Evolutionary conservation across 768 basidiomycete species (phyloP), one percentile per base, ranked within the genome.

Genomic region (Psilocybe azurescens): DNA sequence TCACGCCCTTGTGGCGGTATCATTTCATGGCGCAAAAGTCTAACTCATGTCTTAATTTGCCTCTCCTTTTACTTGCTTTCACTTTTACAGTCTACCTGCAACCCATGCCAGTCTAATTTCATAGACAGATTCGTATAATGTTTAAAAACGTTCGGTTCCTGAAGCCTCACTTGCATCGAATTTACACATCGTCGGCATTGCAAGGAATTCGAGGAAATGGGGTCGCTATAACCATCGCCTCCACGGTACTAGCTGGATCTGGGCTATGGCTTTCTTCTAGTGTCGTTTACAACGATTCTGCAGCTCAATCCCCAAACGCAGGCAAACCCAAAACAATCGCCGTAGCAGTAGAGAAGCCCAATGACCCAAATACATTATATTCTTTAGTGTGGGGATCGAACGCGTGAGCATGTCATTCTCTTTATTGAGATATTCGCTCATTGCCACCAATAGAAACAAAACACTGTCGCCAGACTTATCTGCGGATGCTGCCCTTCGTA

Each of bases 301-400:
- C 60, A 3, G 32, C 39, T 18, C 50, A 33, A 20, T 63, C 50
- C 36, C 56, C 38, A 33, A 36, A 46, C n/a, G 52, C 41, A 18
- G 62, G 62, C 18, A 61, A 62, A 39, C 59, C 67, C 9, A 62
- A 59, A 24, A 52, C 56, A n/a, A 59, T 56, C 24, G 24, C 11
- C 33, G n/a, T 54, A 16, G 32, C 65, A 57, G 41, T 63, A 48
- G 61, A 59, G 20, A 67, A 58, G 56, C 61, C 68, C 28, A 58
- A 62, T 50, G 72, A 75, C 53, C 65, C 71, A 13, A 70, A 75
- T 20, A 70, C 69, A 32, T 70, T 91, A 52, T 74, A 75, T 56
- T 78, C 84, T 2, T 70, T 90, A 9, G 85, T 86, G 0, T 93
- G 91, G 90, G 91, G 91, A 41, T 90, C 90, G 18, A 93, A 92